Conservation (phyloP, 2,329 filamentous ascomycete species). For the Monosporascus sp. region DNA sequence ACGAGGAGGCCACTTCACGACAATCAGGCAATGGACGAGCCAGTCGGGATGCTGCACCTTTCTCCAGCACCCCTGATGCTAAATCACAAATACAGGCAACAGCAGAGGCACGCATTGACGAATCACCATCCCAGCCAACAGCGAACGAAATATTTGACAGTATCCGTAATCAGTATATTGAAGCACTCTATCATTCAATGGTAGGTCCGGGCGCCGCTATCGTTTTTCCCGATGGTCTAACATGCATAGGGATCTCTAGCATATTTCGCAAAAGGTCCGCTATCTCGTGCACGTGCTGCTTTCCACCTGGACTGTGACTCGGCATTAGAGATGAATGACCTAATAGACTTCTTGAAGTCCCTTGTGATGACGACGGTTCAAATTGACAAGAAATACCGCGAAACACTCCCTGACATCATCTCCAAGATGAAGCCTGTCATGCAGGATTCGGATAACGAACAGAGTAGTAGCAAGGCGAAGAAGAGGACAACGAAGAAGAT, state of each 20-base stretch:
- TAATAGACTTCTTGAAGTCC: conserved; percentile 64
- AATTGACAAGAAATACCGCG: conserved; percentile 76
- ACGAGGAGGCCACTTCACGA: conserved; percentile 2
- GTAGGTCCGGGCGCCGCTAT: conserved; percentile 32
- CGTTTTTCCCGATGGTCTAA: conserved; percentile 26
- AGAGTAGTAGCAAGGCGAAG: conserved; percentile 40
- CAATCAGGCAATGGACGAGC: conserved; percentile 2
- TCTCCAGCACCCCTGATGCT: neutral
- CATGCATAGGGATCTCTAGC: conserved; percentile 61
- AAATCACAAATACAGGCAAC: conserved; percentile 7
- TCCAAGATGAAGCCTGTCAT: conserved; percentile 49
- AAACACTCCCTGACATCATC: conserved; percentile 60
- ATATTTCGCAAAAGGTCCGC: conserved; percentile 77
- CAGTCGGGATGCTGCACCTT: conserved; percentile 1
- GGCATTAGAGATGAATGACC: conserved; percentile 54
- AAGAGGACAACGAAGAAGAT: conserved; percentile 57
- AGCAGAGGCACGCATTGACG: conserved; percentile 9
- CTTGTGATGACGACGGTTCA: conserved; percentile 61
- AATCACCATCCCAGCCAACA: conserved; percentile 31
- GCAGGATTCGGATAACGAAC: conserved; percentile 51
- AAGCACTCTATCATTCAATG: conserved; percentile 59
- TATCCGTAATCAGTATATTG: conserved; percentile 53
- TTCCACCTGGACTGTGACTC: conserved; percentile 61
- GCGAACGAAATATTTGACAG: conserved; percentile 52
- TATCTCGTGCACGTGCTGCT: conserved; percentile 67